These are phyloP conservation scores for Whalleya microplaca DNA, from an alignment of 2,329 filamentous ascomycete genomes.

Conservation along the genomic window DNA sequence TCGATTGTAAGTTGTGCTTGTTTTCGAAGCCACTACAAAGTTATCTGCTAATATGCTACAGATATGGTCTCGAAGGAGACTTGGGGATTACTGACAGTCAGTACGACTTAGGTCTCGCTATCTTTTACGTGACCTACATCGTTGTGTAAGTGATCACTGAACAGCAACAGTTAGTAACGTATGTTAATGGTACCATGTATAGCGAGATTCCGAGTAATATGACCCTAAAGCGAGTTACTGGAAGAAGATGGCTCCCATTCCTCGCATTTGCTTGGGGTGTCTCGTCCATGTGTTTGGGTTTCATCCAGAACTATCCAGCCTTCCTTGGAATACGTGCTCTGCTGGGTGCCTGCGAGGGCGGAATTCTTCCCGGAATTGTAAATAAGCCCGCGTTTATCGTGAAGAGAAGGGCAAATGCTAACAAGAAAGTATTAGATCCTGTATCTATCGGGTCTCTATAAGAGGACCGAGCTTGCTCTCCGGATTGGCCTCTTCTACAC, in stretches of 20 bases:
- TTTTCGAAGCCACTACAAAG: neutral
- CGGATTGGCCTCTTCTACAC: conserved; percentile 72
- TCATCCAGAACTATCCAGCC: conserved; percentile 55
- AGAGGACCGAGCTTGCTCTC: conserved; percentile 61
- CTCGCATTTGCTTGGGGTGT: conserved; percentile 62
- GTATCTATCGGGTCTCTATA: conserved; percentile 67
- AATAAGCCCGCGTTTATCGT: conserved; percentile 4
- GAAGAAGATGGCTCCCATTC: conserved; percentile 62
- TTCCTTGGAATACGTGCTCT: conserved; percentile 65
- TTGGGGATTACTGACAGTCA: conserved; percentile 62
- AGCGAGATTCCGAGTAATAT: conserved; percentile 69
- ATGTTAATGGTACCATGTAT: neutral
- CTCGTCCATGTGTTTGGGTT: conserved; percentile 60
- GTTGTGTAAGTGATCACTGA: conserved; percentile 25
- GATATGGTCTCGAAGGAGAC: conserved; percentile 59
- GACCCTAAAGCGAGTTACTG: conserved; percentile 63
- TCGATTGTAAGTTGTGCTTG: conserved; percentile 48
- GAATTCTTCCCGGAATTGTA: conserved; percentile 68
- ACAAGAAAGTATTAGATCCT: conserved; percentile 48
- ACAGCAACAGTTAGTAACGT: neutral
- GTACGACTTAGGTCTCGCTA: conserved; percentile 66
- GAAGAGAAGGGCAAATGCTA: conserved; percentile 1
- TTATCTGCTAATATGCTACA: neutral
- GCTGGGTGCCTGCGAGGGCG: conserved; percentile 63
- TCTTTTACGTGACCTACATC: conserved; percentile 69